Evolutionary conservation across 257 asterid species (phyloP).

Genomic region (Ophiorrhiza pumila): DNA sequence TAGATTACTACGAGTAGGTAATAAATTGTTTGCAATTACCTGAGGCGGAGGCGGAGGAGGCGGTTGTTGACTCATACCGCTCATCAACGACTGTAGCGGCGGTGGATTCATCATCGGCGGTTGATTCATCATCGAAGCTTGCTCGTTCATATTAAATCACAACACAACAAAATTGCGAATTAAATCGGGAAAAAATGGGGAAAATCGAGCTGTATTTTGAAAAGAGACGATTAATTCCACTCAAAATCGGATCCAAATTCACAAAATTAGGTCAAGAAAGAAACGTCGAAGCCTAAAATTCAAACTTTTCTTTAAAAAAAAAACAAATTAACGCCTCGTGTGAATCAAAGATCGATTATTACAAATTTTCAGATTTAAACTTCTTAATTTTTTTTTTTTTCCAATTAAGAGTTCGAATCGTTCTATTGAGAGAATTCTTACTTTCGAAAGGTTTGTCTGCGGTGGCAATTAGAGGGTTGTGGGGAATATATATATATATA

Average conservation of each 20-base stretch:
- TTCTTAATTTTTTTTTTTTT: neutral
- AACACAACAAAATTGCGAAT: conserved; percentile 5
- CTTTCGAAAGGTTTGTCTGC: neutral
- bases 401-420: neutral
- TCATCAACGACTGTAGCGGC: too few relatives aligned
- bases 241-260: neutral
- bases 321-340: too few relatives aligned
- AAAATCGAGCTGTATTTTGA: neutral
- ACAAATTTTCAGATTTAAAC: too few relatives aligned
- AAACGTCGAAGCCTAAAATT: too few relatives aligned
- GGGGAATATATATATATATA: neutral
- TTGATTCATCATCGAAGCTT: conserved; percentile 50
- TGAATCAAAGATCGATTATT: too few relatives aligned
- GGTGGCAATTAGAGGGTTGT: neutral
- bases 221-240: neutral
- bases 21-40: conserved; percentile 15
- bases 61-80: too few relatives aligned
- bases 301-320: too few relatives aligned
- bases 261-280: neutral
- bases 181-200: neutral
- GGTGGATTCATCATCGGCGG: conserved; percentile 32
- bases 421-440: neutral
- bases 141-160: conserved; percentile 51
- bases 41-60: conserved; percentile 21
- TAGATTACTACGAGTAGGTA: neutral